A percentile compares a stretch with the other conserved stretches of the same genome.
Evolutionary conservation across 2,329 filamentous ascomycete genomes (phyloP).

Genomic region (Fusarium metavorans): DNA sequence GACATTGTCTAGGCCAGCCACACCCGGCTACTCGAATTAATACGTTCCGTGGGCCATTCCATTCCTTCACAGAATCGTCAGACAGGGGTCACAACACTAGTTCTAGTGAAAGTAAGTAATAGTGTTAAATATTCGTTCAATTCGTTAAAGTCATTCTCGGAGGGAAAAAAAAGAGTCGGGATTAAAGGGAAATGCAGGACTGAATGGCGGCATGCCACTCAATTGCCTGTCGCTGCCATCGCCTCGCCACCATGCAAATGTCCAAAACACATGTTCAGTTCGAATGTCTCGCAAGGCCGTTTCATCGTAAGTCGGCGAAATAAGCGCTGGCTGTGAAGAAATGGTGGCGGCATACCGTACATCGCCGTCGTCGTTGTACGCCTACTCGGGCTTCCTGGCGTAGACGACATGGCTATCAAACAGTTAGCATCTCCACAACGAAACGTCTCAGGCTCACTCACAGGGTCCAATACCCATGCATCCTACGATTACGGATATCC

Average conservation of each 20-base stretch:
- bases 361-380: rapidly evolving
- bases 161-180: no score
- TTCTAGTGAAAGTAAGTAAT: neutral
- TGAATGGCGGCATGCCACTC: neutral
- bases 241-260: neutral
- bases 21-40: neutral
- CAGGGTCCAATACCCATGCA: constrained; percentile 47
- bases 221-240: neutral
- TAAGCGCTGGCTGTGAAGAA: neutral
- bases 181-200: no score
- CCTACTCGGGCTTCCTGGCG: constrained; percentile 8
- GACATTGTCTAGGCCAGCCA: neutral
- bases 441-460: constrained; percentile 1
- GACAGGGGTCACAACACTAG: neutral
- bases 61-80: neutral
- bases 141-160: neutral
- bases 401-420: constrained; percentile 24
- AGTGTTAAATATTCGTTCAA: neutral
- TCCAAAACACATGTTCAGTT: neutral
- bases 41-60: neutral
- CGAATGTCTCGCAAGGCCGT: neutral
- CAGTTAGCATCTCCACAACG: neutral
- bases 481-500: constrained; percentile 40
- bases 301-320: neutral
- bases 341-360: neutral